Conservation (phyloP, 768 basidiomycete genomes). For the Dioszegia hungarica region DNA sequence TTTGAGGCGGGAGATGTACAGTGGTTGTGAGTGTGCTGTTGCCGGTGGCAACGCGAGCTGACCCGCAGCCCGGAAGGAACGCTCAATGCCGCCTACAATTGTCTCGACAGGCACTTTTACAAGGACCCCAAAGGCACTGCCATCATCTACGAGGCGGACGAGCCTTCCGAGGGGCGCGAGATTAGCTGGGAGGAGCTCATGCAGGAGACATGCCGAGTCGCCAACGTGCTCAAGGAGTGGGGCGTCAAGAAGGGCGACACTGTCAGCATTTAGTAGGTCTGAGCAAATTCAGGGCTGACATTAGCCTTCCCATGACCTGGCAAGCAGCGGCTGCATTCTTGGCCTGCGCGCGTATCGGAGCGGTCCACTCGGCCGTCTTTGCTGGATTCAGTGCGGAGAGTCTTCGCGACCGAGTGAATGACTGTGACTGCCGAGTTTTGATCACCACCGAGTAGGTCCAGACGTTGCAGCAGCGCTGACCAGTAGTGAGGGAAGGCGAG, state of each 20-base stretch:
- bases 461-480: neutral
- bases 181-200: constrained; percentile 81
- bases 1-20: constrained; percentile 81
- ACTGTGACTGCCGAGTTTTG: constrained; percentile 83
- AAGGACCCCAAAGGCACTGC: constrained; percentile 80
- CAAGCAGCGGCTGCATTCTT: constrained; percentile 94
- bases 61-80: constrained; percentile 70
- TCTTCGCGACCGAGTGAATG: constrained; percentile 82
- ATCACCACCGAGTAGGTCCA: constrained; percentile 71
- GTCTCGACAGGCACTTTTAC: constrained; percentile 94
- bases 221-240: constrained; percentile 82
- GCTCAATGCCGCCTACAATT: constrained; percentile 92
- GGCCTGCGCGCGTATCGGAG: constrained; percentile 94
- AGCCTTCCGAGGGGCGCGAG: constrained; percentile 71
- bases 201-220: constrained; percentile 78
- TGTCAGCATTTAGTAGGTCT: constrained; percentile 46
- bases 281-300: neutral
- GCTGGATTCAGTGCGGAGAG: constrained; percentile 95
- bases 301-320: constrained; percentile 52
- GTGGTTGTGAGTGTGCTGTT: constrained; percentile 62
- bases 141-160: constrained; percentile 98
- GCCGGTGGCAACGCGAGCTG: neutral
- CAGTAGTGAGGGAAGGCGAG: constrained; percentile 72
- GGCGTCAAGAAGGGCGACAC: constrained; percentile 89
- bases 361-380: constrained; percentile 94